These are phyloP conservation scores for Beauveria australis DNA, from an alignment of 2,329 filamentous ascomycete species.

Conservation along the genomic window DNA sequence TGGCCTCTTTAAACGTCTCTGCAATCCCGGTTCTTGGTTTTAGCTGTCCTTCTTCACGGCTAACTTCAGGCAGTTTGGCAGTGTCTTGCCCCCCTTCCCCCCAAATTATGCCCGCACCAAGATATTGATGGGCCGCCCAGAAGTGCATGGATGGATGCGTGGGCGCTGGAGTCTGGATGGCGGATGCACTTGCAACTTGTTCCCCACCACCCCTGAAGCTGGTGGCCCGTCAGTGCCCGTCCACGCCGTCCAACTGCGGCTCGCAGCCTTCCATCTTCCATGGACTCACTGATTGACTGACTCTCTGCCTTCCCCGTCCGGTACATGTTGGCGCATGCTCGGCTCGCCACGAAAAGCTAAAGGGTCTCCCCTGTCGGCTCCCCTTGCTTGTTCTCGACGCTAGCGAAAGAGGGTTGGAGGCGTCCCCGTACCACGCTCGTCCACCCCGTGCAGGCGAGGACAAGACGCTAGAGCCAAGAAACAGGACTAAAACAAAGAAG, in stretches of 20 bases:
- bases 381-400: background rate
- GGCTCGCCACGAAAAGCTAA: background rate
- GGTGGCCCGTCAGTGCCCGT: background rate
- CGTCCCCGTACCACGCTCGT: constrained; percentile 4
- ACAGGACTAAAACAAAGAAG: constrained; percentile 9
- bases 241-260: background rate
- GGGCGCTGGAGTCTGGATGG: background rate
- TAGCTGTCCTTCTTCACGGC: background rate
- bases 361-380: constrained; percentile 3
- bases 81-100: background rate
- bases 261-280: background rate
- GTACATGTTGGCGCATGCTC: background rate
- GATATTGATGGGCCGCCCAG: too few species aligned
- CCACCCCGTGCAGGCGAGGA: background rate
- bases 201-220: constrained; percentile 9
- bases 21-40: background rate
- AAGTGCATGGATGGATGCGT: too few species aligned
- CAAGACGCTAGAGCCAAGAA: constrained; percentile 8
- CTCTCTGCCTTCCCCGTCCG: background rate
- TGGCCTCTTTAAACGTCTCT: background rate
- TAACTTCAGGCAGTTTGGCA: background rate
- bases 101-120: too few species aligned
- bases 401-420: background rate
- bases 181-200: background rate
- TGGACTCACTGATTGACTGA: background rate